Conservation (phyloP, 2,329 filamentous ascomycete genomes). For the Fusarium pseudoanthophilum region DNA sequence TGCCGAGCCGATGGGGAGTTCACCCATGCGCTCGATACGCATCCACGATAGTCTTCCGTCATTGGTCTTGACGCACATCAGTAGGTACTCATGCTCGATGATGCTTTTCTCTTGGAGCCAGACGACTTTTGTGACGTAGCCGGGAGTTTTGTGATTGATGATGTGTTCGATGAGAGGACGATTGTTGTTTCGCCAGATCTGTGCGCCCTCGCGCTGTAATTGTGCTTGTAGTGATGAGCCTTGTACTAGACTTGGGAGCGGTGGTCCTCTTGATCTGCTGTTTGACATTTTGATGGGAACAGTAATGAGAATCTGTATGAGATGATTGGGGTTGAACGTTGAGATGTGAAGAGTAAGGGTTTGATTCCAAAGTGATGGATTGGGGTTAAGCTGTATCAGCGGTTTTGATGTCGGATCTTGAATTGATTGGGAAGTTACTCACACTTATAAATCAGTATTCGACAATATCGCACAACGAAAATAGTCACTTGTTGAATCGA, state of each 20-base stretch:
- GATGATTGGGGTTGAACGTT: accelerated
- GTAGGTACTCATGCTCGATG: background rate
- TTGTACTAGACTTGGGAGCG: background rate
- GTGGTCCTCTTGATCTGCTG: background rate
- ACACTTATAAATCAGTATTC: background rate
- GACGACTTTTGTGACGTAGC: background rate
- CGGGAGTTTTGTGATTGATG: background rate
- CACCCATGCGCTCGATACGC: background rate
- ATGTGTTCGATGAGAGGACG: background rate
- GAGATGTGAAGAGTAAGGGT: accelerated
- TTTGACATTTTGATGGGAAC: background rate
- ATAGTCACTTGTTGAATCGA: background rate
- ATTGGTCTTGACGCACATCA: background rate
- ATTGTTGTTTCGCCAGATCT: background rate
- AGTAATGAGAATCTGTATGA: accelerated
- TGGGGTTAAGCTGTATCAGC: accelerated
- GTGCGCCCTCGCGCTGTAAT: background rate
- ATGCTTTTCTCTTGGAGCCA: background rate
- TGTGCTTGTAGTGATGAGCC: background rate
- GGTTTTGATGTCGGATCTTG: too few relatives aligned
- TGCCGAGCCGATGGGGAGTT: background rate
- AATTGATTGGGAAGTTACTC: accelerated
- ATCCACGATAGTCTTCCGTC: background rate
- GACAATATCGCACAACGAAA: accelerated
- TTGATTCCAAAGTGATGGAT: accelerated